These are phyloP conservation scores for Candida pseudoviswanathii DNA, from an alignment of 1,139 yeast species.

Conservation along the genomic window DNA sequence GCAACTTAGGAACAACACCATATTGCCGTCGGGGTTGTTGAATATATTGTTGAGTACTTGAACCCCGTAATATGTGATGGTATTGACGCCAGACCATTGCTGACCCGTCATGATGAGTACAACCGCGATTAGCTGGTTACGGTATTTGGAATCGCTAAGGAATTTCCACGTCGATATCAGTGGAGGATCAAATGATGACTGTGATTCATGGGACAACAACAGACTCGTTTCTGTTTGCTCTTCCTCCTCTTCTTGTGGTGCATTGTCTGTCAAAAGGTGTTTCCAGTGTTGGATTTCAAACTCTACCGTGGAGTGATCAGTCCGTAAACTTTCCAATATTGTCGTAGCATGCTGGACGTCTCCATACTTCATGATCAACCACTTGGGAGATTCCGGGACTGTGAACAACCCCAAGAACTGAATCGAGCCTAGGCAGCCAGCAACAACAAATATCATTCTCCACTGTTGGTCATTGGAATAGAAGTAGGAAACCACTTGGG, in stretches of 20 bases:
- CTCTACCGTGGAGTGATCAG: slow-evolving; percentile 30
- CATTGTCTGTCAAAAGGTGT: slow-evolving; percentile 18
- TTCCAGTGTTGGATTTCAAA: slow-evolving; percentile 44
- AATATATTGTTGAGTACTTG: slow-evolving; percentile 21
- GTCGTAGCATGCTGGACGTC: slow-evolving; percentile 30
- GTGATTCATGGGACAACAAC: slow-evolving; percentile 12
- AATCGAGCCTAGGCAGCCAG: slow-evolving; percentile 25
- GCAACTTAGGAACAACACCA: slow-evolving; percentile 32
- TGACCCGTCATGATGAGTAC: slow-evolving; percentile 40
- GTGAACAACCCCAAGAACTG: slow-evolving; percentile 37
- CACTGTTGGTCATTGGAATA: slow-evolving; percentile 40
- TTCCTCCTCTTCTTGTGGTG: slow-evolving; percentile 5
- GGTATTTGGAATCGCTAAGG: slow-evolving; percentile 21
- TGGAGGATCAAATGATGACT: slow-evolving; percentile 35
- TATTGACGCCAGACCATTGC: slow-evolving; percentile 45
- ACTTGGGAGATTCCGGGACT: slow-evolving; percentile 42
- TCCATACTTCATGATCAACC: slow-evolving; percentile 36
- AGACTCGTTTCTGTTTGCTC: slow-evolving; percentile 8
- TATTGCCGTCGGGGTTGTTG: slow-evolving; percentile 25
- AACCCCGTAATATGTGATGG: slow-evolving; percentile 44
- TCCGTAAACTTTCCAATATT: slow-evolving; percentile 30
- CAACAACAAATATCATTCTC: slow-evolving; percentile 34
- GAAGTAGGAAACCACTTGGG: slow-evolving; percentile 34
- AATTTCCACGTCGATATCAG: slow-evolving; percentile 27
- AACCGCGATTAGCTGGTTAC: slow-evolving; percentile 32